Conservation (phyloP, 1,284 basidiomycete genomes). For the Malassezia equina region DNA sequence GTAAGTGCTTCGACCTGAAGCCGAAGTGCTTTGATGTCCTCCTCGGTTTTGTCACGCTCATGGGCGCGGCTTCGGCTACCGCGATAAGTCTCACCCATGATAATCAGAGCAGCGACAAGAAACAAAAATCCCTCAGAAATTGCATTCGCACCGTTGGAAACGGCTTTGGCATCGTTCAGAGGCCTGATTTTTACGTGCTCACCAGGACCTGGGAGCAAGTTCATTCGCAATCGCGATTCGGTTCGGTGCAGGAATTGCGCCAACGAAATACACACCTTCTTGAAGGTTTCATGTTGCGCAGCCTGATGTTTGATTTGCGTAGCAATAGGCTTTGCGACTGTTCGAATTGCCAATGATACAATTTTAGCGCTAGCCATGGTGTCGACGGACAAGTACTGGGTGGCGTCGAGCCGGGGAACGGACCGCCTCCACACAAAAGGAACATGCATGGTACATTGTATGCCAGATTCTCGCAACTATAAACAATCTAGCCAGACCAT, state of each 20-base stretch:
- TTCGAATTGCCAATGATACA: conserved; percentile 37
- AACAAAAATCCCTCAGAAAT: conserved; percentile 45
- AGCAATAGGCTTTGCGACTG: conserved; percentile 46
- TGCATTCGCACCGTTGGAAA: conserved; percentile 38
- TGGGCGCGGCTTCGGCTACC: conserved; percentile 34
- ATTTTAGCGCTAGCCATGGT: conserved; percentile 44
- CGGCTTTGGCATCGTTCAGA: conserved; percentile 42
- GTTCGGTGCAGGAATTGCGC: conserved; percentile 40
- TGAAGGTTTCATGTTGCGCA: conserved; percentile 37
- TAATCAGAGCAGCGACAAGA: conserved; percentile 38
- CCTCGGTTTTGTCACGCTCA: conserved; percentile 35
- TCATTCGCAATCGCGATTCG: conserved; percentile 36
- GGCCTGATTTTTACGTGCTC: conserved; percentile 35
- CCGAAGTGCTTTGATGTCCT: conserved; percentile 25
- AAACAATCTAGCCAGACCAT: conserved; percentile 57
- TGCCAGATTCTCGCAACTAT: background rate
- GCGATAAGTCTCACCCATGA: conserved; percentile 41
- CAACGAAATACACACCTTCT: conserved; percentile 30
- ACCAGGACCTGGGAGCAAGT: conserved; percentile 25
- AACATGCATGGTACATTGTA: no score
- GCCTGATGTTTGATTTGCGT: conserved; percentile 42
- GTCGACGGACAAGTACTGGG: background rate
- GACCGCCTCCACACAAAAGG: background rate
- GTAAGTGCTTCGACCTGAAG: conserved; percentile 22
- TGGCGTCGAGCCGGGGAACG: background rate